phyloP scores from a whole-genome alignment of 2,329 filamentous ascomycete genomes.

The Fusarium fracticaudum region DNA sequence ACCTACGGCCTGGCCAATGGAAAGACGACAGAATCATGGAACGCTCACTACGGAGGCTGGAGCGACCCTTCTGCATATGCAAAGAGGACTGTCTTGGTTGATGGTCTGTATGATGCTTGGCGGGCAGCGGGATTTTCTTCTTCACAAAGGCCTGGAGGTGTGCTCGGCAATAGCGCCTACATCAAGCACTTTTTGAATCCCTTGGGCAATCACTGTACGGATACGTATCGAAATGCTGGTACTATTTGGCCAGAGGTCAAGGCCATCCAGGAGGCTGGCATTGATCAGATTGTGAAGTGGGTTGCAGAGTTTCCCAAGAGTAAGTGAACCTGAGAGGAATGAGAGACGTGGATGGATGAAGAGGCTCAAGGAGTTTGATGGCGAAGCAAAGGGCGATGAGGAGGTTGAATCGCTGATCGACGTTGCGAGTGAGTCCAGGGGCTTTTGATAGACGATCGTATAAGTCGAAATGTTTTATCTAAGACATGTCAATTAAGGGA shows the following conservation, averaged over 20 bases:
- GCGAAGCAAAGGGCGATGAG: not conserved
- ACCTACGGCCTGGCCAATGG: not conserved
- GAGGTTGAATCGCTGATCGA: not conserved
- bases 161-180: not conserved
- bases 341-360: not conserved
- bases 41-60: not conserved
- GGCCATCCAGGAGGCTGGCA: slow-evolving; percentile 1
- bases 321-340: not conserved
- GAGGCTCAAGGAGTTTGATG: not conserved
- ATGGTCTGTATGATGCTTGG: not conserved
- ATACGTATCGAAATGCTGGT: not conserved
- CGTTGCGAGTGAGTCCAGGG: not conserved
- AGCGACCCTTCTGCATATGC: not conserved
- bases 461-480: not conserved
- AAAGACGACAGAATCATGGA: not conserved
- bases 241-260: slow-evolving; percentile 1
- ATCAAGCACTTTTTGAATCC: not conserved
- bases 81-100: not conserved
- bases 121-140: not conserved
- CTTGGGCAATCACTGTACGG: not conserved
- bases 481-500: slow-evolving; percentile 5
- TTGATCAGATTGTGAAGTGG: not conserved
- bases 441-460: not conserved
- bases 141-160: not conserved
- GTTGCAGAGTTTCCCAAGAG: not conserved